A percentile compares a stretch with the other conserved stretches of the same genome.
phyloP scores from a whole-genome alignment of 2,329 filamentous ascomycete species.

The Periconia digitata region DNA sequence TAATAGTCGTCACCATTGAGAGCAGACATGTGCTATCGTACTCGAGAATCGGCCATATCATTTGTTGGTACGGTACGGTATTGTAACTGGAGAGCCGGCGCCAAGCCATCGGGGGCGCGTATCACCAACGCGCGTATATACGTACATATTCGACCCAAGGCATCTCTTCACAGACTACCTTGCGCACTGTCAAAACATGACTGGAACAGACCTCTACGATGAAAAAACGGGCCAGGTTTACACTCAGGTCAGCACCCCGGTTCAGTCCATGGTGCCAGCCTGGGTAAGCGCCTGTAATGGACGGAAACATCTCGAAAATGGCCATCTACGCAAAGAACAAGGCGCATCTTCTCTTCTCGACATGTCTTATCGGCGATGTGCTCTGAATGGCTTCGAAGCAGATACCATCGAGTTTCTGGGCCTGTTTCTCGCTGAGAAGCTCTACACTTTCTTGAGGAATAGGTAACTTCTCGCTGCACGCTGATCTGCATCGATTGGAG shows the following conservation, averaged over 20 bases:
- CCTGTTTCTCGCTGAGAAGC: slow-evolving; percentile 19
- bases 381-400: slow-evolving; percentile 18
- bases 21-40: no score
- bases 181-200: not conserved
- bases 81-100: no score
- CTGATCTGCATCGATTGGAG: not conserved
- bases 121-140: no score
- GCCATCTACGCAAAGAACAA: slow-evolving; percentile 9
- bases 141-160: no score
- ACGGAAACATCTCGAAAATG: slow-evolving; percentile 11
- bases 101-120: no score
- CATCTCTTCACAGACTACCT: no score
- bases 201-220: not conserved
- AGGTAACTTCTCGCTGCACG: slow-evolving; percentile 9
- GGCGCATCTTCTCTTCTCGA: slow-evolving; percentile 18
- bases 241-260: slow-evolving; percentile 11
- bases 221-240: slow-evolving; percentile 19
- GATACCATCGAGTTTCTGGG: slow-evolving; percentile 19
- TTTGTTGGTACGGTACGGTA: no score
- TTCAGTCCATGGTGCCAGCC: slow-evolving; percentile 19
- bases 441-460: slow-evolving; percentile 18
- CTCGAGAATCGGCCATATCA: no score
- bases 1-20: no score
- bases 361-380: slow-evolving; percentile 20
- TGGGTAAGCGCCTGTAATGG: slow-evolving; percentile 20